These are phyloP conservation scores for Didymella exigua DNA, from an alignment of 2,329 filamentous ascomycete genomes.

Conservation along the genomic window DNA sequence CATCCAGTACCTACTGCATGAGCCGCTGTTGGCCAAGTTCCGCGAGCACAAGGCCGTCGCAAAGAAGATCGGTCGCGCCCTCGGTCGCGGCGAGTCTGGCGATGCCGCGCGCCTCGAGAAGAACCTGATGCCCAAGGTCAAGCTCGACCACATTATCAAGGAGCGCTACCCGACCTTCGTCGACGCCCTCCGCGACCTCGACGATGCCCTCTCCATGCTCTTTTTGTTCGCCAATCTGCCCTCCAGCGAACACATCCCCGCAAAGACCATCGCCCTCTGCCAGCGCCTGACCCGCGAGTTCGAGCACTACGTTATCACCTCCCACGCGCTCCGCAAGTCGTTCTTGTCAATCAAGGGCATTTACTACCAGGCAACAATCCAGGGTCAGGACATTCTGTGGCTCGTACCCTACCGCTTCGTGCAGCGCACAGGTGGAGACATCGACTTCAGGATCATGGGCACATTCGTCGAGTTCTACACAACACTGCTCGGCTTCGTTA, in stretches of 20 bases:
- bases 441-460: constrained; percentile 99
- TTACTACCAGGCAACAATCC: constrained; percentile 97
- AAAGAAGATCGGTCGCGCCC: constrained; percentile 94
- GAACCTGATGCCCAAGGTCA: constrained; percentile 86
- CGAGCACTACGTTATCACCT: constrained; percentile 94
- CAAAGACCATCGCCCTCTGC: constrained; percentile 94
- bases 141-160: constrained; percentile 94
- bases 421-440: constrained; percentile 88
- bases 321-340: constrained; percentile 89
- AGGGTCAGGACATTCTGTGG: constrained; percentile 97
- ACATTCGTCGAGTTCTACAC: constrained; percentile 99
- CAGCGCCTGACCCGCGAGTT: constrained; percentile 94
- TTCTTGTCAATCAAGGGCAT: constrained; percentile 99
- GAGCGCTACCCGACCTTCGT: constrained; percentile 98
- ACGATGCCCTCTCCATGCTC: constrained; percentile 95
- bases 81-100: constrained; percentile 87
- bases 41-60: constrained; percentile 95
- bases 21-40: constrained; percentile 92
- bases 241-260: constrained; percentile 83
- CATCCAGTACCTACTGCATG: constrained; percentile 97
- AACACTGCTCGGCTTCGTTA: constrained; percentile 91
- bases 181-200: constrained; percentile 90
- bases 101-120: constrained; percentile 90
- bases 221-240: constrained; percentile 98
- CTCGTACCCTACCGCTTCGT: constrained; percentile 98